phyloP scores from a whole-genome alignment of 2,329 filamentous ascomycete species.

The Aureobasidium sp. region DNA sequence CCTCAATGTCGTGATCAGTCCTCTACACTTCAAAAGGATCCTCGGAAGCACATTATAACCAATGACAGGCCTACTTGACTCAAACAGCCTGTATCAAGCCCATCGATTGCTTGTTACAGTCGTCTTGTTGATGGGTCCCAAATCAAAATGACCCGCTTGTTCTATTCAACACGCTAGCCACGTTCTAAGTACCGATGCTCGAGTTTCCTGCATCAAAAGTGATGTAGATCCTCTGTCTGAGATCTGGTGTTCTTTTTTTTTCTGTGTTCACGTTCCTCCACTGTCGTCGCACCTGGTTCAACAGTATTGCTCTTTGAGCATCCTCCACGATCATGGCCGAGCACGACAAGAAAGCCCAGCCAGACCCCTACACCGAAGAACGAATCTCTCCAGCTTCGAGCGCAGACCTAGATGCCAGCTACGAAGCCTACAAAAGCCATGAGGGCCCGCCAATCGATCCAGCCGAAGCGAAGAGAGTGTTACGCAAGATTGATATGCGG shows the following conservation, averaged over 20 bases:
- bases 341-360: neutral
- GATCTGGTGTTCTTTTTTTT: neutral
- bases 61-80: neutral
- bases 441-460: conserved; percentile 8
- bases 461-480: conserved; percentile 26
- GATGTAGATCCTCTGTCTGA: neutral
- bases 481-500: conserved; percentile 32
- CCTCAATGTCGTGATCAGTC: conserved; percentile 11
- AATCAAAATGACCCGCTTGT: neutral
- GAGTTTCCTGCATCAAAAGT: neutral
- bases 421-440: conserved; percentile 24
- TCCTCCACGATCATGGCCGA: neutral
- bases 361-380: neutral
- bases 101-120: conserved; percentile 3
- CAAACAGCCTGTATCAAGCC: neutral
- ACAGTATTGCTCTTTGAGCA: neutral
- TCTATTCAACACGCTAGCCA: neutral
- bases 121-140: neutral
- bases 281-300: neutral
- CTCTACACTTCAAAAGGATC: neutral
- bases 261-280: neutral
- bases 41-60: neutral
- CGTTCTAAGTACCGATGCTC: neutral
- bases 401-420: conserved; percentile 24
- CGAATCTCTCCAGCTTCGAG: neutral